Base-by-base conservation (phyloP, 2,329 filamentous ascomycete genomes). In the Talaromyces pinophilus region DNA sequence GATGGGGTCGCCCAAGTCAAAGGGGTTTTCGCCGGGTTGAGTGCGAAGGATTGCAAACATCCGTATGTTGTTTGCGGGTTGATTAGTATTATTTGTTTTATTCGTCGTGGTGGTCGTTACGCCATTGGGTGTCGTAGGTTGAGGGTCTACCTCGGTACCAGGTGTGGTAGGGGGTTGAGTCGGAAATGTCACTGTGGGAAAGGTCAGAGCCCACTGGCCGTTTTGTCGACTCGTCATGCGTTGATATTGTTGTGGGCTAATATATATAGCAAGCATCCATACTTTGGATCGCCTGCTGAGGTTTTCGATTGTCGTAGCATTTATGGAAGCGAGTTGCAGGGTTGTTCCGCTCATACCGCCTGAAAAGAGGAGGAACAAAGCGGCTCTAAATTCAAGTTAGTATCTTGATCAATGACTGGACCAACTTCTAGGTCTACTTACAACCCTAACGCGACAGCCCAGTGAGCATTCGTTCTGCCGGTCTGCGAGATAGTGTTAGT, bases 271-370 rank as follows among this genome's bases (percentile, higher is more conserved):
- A 38, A 98, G 81, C 62, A 88, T 87, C 78, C 90, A 89, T 5
- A 88, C 86, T 67, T 86, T 88, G 19, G 80, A 83, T 68, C 82
- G 85, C 65, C 83, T 82, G 69, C 83, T 85, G 30, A 96, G 82
- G 66, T 89, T 86, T 75, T 99, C 95, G 67, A 99, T 89, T 19
- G 92, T 96, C 0, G 93, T 96, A 57, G 88, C 84, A 73, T 97
- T 97, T 63, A 85, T 80, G 57, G 90, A 78, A 46, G 90, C 85
- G 72, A 92, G 89, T 69, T 90, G 87, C 46, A 90, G 75, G 3
- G 91, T 91, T 57, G 89, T 93, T 46, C 85, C 73, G 2, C 89
- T 85, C 93, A 98, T 97, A 63, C 88, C 87, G 25, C 85, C 82
- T 0, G 90, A 84, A 77, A 98, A 98, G n/a, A 97, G 77, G 46